A percentile compares a stretch with the other conserved stretches of the same genome.
phyloP scores from a whole-genome alignment of 306 rosid genomes.

The Inga laurina region DNA sequence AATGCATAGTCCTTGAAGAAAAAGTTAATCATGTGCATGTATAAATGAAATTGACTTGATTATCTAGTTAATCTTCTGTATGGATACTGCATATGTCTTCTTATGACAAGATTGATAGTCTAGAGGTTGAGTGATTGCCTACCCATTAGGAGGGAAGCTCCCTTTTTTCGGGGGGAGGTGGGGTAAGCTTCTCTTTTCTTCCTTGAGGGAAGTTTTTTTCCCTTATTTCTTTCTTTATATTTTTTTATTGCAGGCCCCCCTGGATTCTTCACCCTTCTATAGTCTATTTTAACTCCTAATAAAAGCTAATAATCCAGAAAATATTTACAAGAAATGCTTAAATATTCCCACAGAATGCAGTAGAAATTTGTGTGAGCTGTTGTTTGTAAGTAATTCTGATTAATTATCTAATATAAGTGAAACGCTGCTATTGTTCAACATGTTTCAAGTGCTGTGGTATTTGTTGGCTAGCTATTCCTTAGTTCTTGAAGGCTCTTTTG shows the following conservation, averaged over 20 bases:
- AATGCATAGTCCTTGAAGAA: conserved; percentile 11
- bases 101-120: neutral
- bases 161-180: too few relatives aligned
- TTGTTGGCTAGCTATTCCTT: neutral
- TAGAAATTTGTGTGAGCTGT: conserved; percentile 13
- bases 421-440: conserved; percentile 1
- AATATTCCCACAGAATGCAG: neutral
- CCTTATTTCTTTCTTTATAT: neutral
- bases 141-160: neutral
- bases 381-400: conserved; percentile 17
- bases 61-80: neutral
- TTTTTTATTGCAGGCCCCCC: neutral
- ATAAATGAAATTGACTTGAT: conserved; percentile 1
- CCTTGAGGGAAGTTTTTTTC: neutral
- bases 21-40: neutral
- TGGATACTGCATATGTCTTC: neutral
- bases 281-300: neutral
- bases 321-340: too few relatives aligned
- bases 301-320: too few relatives aligned
- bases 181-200: neutral
- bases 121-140: conserved; percentile 3
- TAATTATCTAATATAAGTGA: neutral
- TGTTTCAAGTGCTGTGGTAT: neutral
- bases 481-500: neutral
- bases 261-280: neutral